A percentile compares a stretch with the other conserved stretches of the same genome.
Evolutionary conservation across 202 grass and related monocot species (phyloP).

Genomic region (Digitaria exilis): DNA sequence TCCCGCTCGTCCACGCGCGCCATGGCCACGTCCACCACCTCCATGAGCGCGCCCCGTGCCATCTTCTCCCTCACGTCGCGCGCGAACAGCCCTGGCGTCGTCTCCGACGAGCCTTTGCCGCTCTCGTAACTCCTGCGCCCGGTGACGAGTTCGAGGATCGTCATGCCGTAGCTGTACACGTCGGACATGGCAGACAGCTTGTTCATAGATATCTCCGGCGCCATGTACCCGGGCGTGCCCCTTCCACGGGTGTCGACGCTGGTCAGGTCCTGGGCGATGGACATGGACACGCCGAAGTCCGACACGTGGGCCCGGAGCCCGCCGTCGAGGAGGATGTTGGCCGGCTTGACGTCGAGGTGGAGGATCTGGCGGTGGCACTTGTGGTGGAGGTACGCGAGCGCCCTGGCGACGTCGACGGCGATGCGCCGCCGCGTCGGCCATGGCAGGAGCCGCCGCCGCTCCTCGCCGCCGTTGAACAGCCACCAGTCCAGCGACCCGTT

Average conservation of each 20-base stretch:
- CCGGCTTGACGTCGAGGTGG: not conserved
- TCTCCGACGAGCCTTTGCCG: not conserved
- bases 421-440: conserved; percentile 50
- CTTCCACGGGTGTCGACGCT: not conserved
- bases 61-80: too few relatives aligned
- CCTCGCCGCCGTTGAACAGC: conserved; percentile 55
- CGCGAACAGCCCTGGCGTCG: not conserved
- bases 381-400: not conserved
- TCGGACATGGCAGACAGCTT: too few relatives aligned
- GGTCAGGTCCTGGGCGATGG: not conserved
- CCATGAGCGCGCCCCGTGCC: too few relatives aligned
- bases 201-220: too few relatives aligned
- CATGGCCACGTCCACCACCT: too few relatives aligned
- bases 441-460: conserved; percentile 33
- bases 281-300: not conserved
- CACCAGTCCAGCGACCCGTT: conserved; percentile 58
- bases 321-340: too few relatives aligned
- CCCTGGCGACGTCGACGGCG: conserved; percentile 6
- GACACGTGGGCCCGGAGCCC: not conserved
- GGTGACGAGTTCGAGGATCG: too few relatives aligned
- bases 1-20: too few relatives aligned
- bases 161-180: too few relatives aligned
- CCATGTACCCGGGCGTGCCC: too few relatives aligned
- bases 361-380: not conserved
- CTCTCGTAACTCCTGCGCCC: too few relatives aligned